Evolutionary conservation across 176 grass and related monocot genomes (phyloP).

Genomic region (Phyllostachys edulis): DNA sequence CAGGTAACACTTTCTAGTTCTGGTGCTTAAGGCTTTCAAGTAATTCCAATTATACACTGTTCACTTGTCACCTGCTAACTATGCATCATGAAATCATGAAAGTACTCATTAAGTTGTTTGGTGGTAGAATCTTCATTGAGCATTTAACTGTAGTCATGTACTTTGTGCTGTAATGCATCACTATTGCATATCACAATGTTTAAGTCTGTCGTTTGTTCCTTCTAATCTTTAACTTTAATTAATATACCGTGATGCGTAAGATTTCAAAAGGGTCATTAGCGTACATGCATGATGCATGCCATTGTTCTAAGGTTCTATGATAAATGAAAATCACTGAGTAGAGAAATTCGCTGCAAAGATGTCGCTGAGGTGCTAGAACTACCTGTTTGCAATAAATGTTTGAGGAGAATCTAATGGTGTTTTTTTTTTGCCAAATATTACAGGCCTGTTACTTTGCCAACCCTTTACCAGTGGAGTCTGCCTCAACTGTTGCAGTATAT

Average conservation of each 20-base stretch:
- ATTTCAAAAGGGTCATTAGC: background rate
- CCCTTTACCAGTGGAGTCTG: constrained; percentile 66
- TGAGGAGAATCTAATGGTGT: constrained; percentile 17
- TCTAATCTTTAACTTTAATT: background rate
- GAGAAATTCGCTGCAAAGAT: background rate
- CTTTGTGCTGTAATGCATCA: background rate
- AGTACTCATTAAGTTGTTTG: background rate
- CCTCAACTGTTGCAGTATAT: constrained; percentile 40
- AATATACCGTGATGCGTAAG: background rate
- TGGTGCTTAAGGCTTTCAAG: background rate
- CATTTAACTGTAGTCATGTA: constrained; percentile 1
- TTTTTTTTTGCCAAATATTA: constrained; percentile 9
- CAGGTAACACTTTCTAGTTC: constrained; percentile 44
- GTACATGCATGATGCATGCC: background rate
- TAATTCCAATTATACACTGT: background rate
- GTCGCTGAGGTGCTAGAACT: background rate
- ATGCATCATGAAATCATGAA: background rate
- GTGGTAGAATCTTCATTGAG: background rate
- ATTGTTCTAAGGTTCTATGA: background rate
- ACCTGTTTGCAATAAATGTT: background rate
- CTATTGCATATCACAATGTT: background rate
- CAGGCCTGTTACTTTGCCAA: constrained; percentile 74
- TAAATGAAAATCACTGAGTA: background rate
- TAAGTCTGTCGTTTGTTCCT: background rate
- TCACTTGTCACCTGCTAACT: background rate